These are phyloP conservation scores for Pisolithus microcarpus DNA, from an alignment of 768 basidiomycete species.

Conservation along the genomic window DNA sequence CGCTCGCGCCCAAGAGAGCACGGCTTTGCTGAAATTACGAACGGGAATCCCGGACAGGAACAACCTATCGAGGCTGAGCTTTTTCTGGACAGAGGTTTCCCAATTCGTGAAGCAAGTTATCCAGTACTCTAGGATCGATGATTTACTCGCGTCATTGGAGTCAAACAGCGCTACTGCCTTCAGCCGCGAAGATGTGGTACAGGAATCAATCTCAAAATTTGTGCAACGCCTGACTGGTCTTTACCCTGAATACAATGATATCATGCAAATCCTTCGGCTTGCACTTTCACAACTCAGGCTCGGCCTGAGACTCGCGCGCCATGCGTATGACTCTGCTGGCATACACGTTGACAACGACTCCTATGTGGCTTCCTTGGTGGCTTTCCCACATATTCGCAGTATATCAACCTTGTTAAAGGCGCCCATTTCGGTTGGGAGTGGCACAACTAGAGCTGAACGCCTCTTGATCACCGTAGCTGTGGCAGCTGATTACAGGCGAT, in stretches of 20 bases:
- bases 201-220: too few relatives aligned
- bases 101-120: slow-evolving; percentile 65
- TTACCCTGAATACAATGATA: slow-evolving; percentile 66
- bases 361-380: slow-evolving; percentile 34
- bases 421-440: too few relatives aligned
- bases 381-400: slow-evolving; percentile 50
- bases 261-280: slow-evolving; percentile 59
- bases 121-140: too few relatives aligned
- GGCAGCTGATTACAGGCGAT: too few relatives aligned
- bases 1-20: slow-evolving; percentile 23
- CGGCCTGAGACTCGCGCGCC: slow-evolving; percentile 8
- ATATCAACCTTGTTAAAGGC: too few relatives aligned
- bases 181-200: too few relatives aligned
- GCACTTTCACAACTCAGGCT: slow-evolving; percentile 25
- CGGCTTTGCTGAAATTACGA: slow-evolving; percentile 18
- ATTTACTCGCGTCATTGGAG: too few relatives aligned
- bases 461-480: too few relatives aligned
- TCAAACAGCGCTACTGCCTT: too few relatives aligned
- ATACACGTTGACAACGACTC: slow-evolving; percentile 15
- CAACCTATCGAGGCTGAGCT: slow-evolving; percentile 44
- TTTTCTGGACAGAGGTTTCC: slow-evolving; percentile 69
- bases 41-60: slow-evolving; percentile 29
- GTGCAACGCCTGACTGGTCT: too few relatives aligned
- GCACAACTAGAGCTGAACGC: too few relatives aligned
- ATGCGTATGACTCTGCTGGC: too few relatives aligned